Base-by-base conservation (phyloP, 2,329 filamentous ascomycete genomes). In the Phyllosticta citriasiana region DNA sequence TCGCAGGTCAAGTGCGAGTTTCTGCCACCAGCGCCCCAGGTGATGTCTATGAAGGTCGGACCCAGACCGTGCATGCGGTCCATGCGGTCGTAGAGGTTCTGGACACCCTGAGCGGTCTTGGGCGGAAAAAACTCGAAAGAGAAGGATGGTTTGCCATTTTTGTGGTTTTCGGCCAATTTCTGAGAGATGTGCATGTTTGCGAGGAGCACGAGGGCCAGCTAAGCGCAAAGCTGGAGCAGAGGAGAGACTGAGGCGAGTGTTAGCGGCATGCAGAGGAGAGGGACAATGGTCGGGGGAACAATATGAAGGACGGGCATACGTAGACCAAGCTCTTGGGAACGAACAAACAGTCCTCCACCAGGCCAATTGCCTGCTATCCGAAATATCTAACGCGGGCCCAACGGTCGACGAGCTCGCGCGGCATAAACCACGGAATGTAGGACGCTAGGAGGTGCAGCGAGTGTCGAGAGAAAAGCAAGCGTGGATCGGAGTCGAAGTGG, bases 41-140 rank as follows among this genome's bases (percentile, higher is more conserved):
- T 99, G 71, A 99, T 88, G 76, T 99, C 94, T 74, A 99, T 91
- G 79, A 99, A 99, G 71, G 92, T 88, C 65, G 93, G 94, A 1
- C 91, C 94, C 65, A 95, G 84, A 70, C 88, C 85, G 76, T 96
- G 91, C 94, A 99, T 99, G 77, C 92, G 91, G 77, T 99, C 94
- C 89, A 99, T 97, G 68, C 94, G 90, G 69, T 99, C 94, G 81
- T 99, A 99, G 62, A 99, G 86, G 75, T 99, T 99, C 79, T 99
- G 94, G 12, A 99, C 93, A 82, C 94, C 94, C 73, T 94, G 90
- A 10, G 90, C 88, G 7, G 94, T 99, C 80, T 99, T 99, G 50
- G 94, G 94, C 57, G 94, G 94, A 78, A 99, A 99, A 82, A 96
- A 99, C 76, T 99, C 94, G 80, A 99, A 99, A 63, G 94, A 99